Evolutionary conservation across 2,329 filamentous ascomycete species (phyloP), one percentile per base, ranked within the genome.

Genomic region (Hirsutella minnesotensis): DNA sequence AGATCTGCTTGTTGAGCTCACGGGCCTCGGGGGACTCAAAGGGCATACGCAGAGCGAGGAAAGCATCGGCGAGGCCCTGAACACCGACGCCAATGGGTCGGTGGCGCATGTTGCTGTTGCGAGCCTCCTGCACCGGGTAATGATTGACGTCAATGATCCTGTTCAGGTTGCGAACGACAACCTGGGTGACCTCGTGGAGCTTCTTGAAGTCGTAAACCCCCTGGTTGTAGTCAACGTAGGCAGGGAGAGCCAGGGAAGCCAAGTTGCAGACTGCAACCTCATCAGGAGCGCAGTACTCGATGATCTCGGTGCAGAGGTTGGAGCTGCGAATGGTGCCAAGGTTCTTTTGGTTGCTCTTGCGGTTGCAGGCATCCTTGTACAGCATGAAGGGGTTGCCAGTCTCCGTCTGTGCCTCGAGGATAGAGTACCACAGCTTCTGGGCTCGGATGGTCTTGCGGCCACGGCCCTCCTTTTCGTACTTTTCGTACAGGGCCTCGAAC

Each of bases 291-390:
- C 75, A 94, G 73, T 95, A 98, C 72, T 98, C 92, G 51, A 98
- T 78, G 56, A 98, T 98, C 68, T 98, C 92, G 40, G 90, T 96
- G 80, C 92, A 98, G 39, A 98, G 75, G 67, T 98, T 98, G 59
- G 92, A 98, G 75, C 87, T 95, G 66, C 88, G 88, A 56, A 98
- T 98, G 49, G 89, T 95, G 52, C 92, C 92, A 27, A 98, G 76
- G 69, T 98, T 98, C 83, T 98, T 96, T 73, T 98, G 92, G 78
- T 98, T 98, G 75, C 89, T 95, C 83, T 98, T 98, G 64, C 81
- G 81, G 79, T 98, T 98, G 79, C 85, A 90, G 58, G 82, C 77
- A 68, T 98, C 92, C 76, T 98, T 98, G 81, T 98, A 98, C 47
- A 96, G 81, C 87, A 98, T 98, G 70, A 95, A 98, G 39, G 92